Conservation (phyloP, 2,329 filamentous ascomycete genomes). For the Fusarium odoratissimum region DNA sequence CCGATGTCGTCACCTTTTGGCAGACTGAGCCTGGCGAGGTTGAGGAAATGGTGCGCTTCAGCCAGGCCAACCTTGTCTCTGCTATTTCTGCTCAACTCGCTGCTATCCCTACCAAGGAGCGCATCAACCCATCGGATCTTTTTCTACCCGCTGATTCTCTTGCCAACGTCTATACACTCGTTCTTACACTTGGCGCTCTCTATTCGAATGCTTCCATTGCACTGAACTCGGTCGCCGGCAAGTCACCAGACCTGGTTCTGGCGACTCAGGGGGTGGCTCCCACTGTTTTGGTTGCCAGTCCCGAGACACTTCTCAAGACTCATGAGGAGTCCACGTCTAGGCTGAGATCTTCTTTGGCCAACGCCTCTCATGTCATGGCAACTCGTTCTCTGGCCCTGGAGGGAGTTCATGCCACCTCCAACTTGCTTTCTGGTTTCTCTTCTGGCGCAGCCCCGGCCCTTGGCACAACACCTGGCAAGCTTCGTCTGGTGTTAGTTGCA, state of each 20-base stretch:
- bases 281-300: slow-evolving; percentile 83
- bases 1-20: slow-evolving; percentile 76
- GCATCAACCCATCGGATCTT: slow-evolving; percentile 78
- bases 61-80: slow-evolving; percentile 86
- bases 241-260: slow-evolving; percentile 75
- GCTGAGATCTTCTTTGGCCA: slow-evolving; percentile 71
- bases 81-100: slow-evolving; percentile 82
- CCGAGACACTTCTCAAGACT: slow-evolving; percentile 76
- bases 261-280: slow-evolving; percentile 81
- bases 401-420: slow-evolving; percentile 76
- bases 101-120: slow-evolving; percentile 79
- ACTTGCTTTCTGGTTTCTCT: slow-evolving; percentile 59
- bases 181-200: slow-evolving; percentile 83
- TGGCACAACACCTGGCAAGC: slow-evolving; percentile 74
- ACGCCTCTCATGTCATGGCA: slow-evolving; percentile 77
- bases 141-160: slow-evolving; percentile 88
- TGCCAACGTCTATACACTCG: slow-evolving; percentile 81
- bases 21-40: slow-evolving; percentile 62
- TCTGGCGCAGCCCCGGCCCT: slow-evolving; percentile 70
- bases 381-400: slow-evolving; percentile 74
- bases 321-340: slow-evolving; percentile 71
- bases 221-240: slow-evolving; percentile 86
- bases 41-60: slow-evolving; percentile 83
- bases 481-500: slow-evolving; percentile 84
- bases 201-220: slow-evolving; percentile 87